Evolutionary conservation across 164 flowering plant species (phyloP), one percentile per base, ranked within the genome.

Genomic region (Sextonia rubra): DNA sequence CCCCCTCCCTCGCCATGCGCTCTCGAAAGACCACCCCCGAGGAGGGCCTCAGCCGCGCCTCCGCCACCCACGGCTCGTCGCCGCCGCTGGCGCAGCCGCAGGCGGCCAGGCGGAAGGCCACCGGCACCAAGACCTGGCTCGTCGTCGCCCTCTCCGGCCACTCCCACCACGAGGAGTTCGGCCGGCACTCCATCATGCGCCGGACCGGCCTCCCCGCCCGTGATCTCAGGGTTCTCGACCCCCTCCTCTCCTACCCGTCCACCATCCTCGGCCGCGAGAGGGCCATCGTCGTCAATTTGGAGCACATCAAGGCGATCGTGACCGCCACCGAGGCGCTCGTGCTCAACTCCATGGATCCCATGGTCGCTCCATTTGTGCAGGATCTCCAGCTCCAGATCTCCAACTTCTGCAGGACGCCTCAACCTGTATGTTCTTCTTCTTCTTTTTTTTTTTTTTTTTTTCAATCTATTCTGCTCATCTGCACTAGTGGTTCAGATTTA

Each of bases 281-380:
- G 56, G 85, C 85, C 4, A 80, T 82, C 62, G 83, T 82, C 22
- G 70, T 83, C 14, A 83, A 83, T 69, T 67, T 83, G 64, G 86
- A 83, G 74, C 82, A 83, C 58, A 82, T 81, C 15, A 83, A 82
- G 66, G 83, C 82, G n/a, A 80, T 81, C 14, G 76, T 83, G 49
- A 81, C 84, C 26, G 84, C 83, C 1, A 71, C 75, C 11, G 84
- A 83, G 72, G 84, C 78, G 2, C 63, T 83, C 30, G 73, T 83
- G 68, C 55, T 79, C 68, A 82, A 81, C 56, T 76, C 73, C 2
- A 77, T 55, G 2, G 77, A 79, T 69, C 86, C 87, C 0, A 58
- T 66, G 49, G 80, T 86, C 3, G 55, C 71, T 22, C 81, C 78
- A 30, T 83, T 84, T 60, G 83, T 82, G n/a, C 73, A 49, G 8